These are phyloP conservation scores for Alternaria sp. DNA, from an alignment of 2,329 filamentous ascomycete genomes.

Conservation along the genomic window DNA sequence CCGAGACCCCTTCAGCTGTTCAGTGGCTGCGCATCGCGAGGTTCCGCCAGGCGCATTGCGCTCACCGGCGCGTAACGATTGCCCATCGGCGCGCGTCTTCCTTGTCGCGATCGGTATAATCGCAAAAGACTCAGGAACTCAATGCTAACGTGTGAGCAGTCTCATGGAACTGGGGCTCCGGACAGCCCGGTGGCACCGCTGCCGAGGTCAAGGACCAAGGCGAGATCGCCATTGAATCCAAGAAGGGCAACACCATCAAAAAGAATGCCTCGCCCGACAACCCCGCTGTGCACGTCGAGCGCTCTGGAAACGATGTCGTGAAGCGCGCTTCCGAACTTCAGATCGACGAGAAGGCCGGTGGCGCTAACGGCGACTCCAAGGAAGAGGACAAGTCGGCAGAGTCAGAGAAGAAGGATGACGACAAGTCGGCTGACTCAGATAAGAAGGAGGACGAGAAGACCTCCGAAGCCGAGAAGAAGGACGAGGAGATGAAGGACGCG, in stretches of 20 bases:
- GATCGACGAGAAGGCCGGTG: conserved; percentile 56
- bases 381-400: conserved; percentile 34
- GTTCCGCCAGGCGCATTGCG: conserved; percentile 3
- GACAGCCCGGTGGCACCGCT: conserved; percentile 63
- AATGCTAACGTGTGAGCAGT: conserved; percentile 51
- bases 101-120: conserved; percentile 29
- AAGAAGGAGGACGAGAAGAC: conserved; percentile 39
- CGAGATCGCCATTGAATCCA: conserved; percentile 65
- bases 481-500: conserved; percentile 36
- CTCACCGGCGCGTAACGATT: not conserved
- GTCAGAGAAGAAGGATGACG: conserved; percentile 46
- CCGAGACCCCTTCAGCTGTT: not conserved
- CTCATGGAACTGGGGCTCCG: conserved; percentile 67
- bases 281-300: conserved; percentile 65
- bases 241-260: conserved; percentile 68
- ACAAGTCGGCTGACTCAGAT: conserved; percentile 37
- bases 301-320: conserved; percentile 68
- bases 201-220: conserved; percentile 64
- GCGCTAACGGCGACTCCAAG: conserved; percentile 48
- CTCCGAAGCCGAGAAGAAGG: conserved; percentile 38
- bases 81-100: conserved; percentile 12
- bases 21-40: not conserved
- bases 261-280: conserved; percentile 67
- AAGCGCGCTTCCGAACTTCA: conserved; percentile 67
- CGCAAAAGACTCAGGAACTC: conserved; percentile 16